Conservation (phyloP, 192 early-diverging fungal genomes). For the Backusella psychrophila region DNA sequence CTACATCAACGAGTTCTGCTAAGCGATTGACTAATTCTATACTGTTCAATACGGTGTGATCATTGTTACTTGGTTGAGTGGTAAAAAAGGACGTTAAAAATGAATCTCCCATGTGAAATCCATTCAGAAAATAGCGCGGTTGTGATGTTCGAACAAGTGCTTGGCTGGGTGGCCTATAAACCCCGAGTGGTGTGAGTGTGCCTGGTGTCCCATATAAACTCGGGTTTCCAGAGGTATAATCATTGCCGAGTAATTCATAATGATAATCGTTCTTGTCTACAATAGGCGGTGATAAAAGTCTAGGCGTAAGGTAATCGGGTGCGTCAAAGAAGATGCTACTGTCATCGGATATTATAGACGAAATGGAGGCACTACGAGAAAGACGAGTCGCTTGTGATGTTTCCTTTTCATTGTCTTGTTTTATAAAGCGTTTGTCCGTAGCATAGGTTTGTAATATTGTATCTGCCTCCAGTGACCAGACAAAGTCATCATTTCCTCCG, state of each 20-base stretch:
- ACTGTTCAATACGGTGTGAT: background rate
- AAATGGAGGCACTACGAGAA: constrained; percentile 3
- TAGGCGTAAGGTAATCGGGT: background rate
- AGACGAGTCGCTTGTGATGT: background rate
- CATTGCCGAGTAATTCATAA: background rate
- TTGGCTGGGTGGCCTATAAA: constrained; percentile 1
- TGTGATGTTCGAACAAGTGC: background rate
- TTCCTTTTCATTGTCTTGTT: background rate
- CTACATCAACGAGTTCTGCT: background rate
- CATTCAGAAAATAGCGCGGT: constrained; percentile 17
- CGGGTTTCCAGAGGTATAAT: background rate
- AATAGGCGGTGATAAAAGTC: background rate
- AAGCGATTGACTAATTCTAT: background rate
- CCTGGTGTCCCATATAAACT: constrained; percentile 7
- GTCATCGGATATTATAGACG: constrained; percentile 10
- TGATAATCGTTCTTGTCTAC: background rate
- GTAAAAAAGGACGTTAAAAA: constrained; percentile 28
- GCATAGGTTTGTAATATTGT: constrained; percentile 24
- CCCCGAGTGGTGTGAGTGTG: background rate
- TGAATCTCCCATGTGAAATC: constrained; percentile 22
- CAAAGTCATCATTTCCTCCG: constrained; percentile 24
- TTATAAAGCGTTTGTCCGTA: background rate
- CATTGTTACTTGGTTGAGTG: background rate
- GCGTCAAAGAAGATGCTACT: constrained; percentile 15
- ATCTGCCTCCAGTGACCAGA: constrained; percentile 17